Percentiles rank a stretch among this genome's conserved stretches.
These are phyloP conservation scores for Microdochium nivale DNA, from an alignment of 2,329 filamentous ascomycete genomes.

Conservation along the genomic window DNA sequence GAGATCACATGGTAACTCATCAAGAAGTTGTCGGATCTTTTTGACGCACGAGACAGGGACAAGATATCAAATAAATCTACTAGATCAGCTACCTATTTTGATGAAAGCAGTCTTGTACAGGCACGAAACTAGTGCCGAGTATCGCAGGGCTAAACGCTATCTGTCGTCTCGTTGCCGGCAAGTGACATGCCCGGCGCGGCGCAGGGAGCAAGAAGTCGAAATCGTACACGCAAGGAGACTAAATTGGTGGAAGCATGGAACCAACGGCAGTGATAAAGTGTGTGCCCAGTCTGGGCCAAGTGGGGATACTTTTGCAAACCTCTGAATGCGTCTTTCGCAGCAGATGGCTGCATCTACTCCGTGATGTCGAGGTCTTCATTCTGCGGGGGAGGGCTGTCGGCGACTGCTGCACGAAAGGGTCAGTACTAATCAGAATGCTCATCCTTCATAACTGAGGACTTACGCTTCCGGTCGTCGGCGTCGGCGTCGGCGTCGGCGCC, in stretches of 20 bases:
- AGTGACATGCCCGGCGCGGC: neutral
- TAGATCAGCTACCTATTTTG: neutral
- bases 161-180: neutral
- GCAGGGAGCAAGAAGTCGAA: neutral
- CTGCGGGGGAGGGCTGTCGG: conserved; percentile 72
- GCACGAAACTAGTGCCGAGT: neutral
- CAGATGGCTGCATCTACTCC: conserved; percentile 43
- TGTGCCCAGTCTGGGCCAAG: conserved; percentile 1
- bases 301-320: conserved; percentile 3
- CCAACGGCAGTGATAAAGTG: conserved; percentile 1
- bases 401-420: conserved; percentile 31
- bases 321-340: neutral
- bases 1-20: too few relatives aligned
- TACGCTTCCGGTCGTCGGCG: conserved; percentile 87
- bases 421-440: conserved; percentile 13
- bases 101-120: neutral
- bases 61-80: neutral
- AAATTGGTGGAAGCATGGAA: conserved; percentile 1
- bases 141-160: neutral
- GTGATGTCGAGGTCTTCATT: conserved; percentile 96
- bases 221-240: conserved; percentile 1
- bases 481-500: conserved; percentile 80
- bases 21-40: too few relatives aligned
- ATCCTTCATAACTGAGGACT: conserved; percentile 15
- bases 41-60: neutral